Evolutionary conservation across 1,139 yeast genomes (phyloP).

Genomic region (Chernovozyma aurita): DNA sequence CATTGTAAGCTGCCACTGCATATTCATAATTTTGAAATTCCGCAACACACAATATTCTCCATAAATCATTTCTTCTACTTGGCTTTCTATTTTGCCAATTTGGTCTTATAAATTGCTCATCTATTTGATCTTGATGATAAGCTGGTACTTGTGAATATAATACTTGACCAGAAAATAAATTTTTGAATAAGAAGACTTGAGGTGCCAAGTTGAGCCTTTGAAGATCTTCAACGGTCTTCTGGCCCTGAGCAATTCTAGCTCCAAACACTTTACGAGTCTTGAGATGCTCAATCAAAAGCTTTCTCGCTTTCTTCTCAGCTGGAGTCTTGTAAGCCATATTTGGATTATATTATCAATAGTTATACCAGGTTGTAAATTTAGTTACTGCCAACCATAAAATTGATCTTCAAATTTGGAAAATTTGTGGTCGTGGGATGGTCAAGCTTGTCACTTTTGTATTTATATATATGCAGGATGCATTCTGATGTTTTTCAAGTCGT

Average conservation of each 20-base stretch:
- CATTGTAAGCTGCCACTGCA: constrained; percentile 72
- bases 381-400: too few relatives aligned
- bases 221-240: constrained; percentile 31
- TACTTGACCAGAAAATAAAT: constrained; percentile 86
- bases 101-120: constrained; percentile 68
- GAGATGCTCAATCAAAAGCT: constrained; percentile 45
- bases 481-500: too few relatives aligned
- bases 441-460: too few relatives aligned
- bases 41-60: constrained; percentile 90
- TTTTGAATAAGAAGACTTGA: constrained; percentile 76
- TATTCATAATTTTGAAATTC: constrained; percentile 59
- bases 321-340: constrained; percentile 14
- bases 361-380: not conserved
- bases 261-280: constrained; percentile 42
- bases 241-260: constrained; percentile 41
- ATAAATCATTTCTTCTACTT: constrained; percentile 71
- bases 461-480: too few relatives aligned
- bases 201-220: constrained; percentile 54
- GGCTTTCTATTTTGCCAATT: constrained; percentile 90
- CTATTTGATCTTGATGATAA: constrained; percentile 65
- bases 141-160: constrained; percentile 82
- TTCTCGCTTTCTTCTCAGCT: constrained; percentile 48
- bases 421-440: constrained; percentile 1
- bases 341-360: not conserved
- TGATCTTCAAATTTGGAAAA: too few relatives aligned